Base-by-base conservation (phyloP, 768 basidiomycete genomes). In the Astraeus odoratus region DNA sequence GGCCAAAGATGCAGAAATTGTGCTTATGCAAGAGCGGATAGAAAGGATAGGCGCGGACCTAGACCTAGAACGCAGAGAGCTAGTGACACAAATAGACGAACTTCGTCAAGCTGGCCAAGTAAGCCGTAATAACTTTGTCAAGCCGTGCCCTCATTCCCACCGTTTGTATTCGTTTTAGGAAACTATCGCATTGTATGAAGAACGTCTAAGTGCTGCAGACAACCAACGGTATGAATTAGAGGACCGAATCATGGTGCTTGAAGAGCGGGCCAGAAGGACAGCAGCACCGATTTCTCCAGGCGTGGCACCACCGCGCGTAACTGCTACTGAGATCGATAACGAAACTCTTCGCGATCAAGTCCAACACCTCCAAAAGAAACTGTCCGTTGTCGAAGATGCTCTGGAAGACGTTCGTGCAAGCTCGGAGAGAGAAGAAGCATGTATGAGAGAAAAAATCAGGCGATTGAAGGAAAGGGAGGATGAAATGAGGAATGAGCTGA, bases 161-260 rank as follows among this genome's bases (percentile, higher is more conserved):
- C 37, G 16, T 52, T 44, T 42, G 18, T 43, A 46, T 10, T 39
- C 42, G 39, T 39, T 20, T 22, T 57, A 93, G 88, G 90, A 92
- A 79, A 91, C 93, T 0, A 96, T 96, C 48, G 88, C 89, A 16
- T 73, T 96, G 9, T 97, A 98, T 58, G 95, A 99, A 67, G 90
- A 93, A 58, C 80, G 83, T 29, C 70, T 95, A 5, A 84, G 78
- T 46, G 72, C 72, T 1, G 75, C 80, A 18, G 86, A 93, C 54
- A 69, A 70, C 12, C 75, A 77, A 51, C 77, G 84, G 36, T 88
- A 89, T 54, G 90, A 94, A 53, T 70, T 86, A 48, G 88, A 94
- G 55, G 75, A 79, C 38, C 73, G 70, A 26, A 68, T 86, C 40
- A 66, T 75, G 9, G 57, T 67, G 0, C 67, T 90, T 7, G 82